These are phyloP conservation scores for Ustilago tritici DNA, from an alignment of 1,284 basidiomycete genomes.

Conservation along the genomic window DNA sequence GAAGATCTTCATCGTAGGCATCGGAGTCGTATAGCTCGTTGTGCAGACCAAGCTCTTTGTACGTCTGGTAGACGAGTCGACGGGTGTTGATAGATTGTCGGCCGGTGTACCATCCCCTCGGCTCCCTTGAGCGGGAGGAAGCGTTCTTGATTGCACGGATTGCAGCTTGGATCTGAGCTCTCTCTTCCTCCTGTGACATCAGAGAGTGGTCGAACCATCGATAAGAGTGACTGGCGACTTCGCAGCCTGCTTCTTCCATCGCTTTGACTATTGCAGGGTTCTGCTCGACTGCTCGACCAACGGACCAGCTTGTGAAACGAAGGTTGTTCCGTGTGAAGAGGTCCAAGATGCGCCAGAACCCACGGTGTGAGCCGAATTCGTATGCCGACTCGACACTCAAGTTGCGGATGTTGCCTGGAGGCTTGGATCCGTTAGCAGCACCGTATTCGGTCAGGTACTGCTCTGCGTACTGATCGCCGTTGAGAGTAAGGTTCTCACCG, in stretches of 20 bases:
- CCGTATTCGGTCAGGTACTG: conserved; percentile 68
- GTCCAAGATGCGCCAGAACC: conserved; percentile 70
- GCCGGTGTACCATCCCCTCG: conserved; percentile 71
- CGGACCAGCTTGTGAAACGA: conserved; percentile 68
- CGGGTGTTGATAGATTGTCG: conserved; percentile 66
- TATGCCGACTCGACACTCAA: conserved; percentile 69
- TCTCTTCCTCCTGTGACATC: conserved; percentile 66
- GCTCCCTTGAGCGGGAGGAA: conserved; percentile 55
- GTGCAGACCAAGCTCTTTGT: conserved; percentile 57
- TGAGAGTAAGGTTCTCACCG: conserved; percentile 68
- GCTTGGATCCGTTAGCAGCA: conserved; percentile 49
- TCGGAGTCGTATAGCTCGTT: conserved; percentile 64
- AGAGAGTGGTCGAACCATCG: conserved; percentile 69
- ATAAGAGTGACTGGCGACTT: conserved; percentile 70
- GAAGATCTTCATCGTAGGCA: conserved; percentile 71
- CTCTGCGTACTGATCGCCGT: conserved; percentile 66
- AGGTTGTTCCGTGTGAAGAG: conserved; percentile 68
- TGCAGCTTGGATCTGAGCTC: conserved; percentile 64
- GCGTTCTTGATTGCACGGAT: conserved; percentile 67
- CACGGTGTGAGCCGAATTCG: conserved; percentile 70
- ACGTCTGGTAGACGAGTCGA: conserved; percentile 66
- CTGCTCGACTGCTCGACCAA: conserved; percentile 69
- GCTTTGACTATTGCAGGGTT: conserved; percentile 67
- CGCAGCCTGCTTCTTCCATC: conserved; percentile 68
- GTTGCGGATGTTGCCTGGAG: conserved; percentile 59